These are phyloP conservation scores for Lotmaria passim DNA, from an alignment of 208 protist genomes.

Conservation along the genomic window DNA sequence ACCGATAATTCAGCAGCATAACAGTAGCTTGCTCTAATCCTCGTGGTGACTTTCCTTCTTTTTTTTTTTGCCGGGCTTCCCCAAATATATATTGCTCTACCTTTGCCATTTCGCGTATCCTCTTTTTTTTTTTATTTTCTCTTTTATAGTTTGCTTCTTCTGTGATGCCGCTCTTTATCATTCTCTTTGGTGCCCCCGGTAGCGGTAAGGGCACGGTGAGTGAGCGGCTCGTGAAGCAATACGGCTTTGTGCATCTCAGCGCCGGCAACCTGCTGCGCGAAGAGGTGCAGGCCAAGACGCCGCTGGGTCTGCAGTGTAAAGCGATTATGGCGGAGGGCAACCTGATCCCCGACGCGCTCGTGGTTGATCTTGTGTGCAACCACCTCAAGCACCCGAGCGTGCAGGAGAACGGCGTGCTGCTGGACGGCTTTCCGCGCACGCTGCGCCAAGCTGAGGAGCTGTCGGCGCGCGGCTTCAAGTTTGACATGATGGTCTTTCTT, in stretches of 20 bases:
- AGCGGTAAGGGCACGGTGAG: conserved; percentile 86
- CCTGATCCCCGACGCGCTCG: conserved; percentile 83
- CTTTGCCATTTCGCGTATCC: conserved; percentile 1
- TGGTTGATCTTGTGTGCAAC: conserved; percentile 74
- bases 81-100: too few relatives aligned
- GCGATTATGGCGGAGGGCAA: conserved; percentile 70
- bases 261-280: conserved; percentile 91
- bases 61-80: not conserved
- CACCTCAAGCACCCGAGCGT: conserved; percentile 40
- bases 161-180: conserved; percentile 67
- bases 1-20: too few relatives aligned
- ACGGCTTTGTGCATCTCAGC: conserved; percentile 84
- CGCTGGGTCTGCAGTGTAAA: conserved; percentile 57
- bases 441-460: conserved; percentile 86
- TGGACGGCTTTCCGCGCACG: conserved; percentile 96
- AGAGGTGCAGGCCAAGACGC: conserved; percentile 73
- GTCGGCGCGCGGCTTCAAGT: conserved; percentile 48
- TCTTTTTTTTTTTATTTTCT: conserved; percentile 25
- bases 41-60: not conserved
- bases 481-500: conserved; percentile 81
- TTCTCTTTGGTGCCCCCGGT: conserved; percentile 80
- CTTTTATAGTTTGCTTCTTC: conserved; percentile 9
- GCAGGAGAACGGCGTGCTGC: conserved; percentile 68
- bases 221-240: conserved; percentile 85
- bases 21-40: too few relatives aligned